Evolutionary conservation across 495 filamentous ascomycete species (phyloP).

Genomic region (Tetracladium setigerum): DNA sequence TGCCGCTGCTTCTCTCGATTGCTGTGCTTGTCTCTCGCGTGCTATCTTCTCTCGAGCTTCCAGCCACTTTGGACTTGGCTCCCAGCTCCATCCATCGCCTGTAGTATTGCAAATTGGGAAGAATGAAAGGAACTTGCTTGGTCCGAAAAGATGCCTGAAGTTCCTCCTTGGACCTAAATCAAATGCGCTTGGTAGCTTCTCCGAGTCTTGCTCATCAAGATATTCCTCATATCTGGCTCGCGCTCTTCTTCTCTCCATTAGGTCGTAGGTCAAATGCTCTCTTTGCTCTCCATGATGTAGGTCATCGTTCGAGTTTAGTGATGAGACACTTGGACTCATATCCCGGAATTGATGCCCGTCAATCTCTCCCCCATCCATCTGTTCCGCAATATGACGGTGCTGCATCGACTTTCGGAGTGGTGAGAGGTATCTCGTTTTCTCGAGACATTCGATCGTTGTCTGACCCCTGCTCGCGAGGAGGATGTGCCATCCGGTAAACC

Average conservation of each 20-base stretch:
- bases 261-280: slow-evolving; percentile 46
- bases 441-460: slow-evolving; percentile 92
- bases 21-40: slow-evolving; percentile 49
- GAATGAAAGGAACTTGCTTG: slow-evolving; percentile 58
- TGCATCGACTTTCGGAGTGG: slow-evolving; percentile 66
- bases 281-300: slow-evolving; percentile 3
- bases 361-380: slow-evolving; percentile 39
- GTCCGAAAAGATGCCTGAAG: slow-evolving; percentile 76
- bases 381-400: slow-evolving; percentile 40
- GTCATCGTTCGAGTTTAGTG: background rate
- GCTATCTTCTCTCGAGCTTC: slow-evolving; percentile 56
- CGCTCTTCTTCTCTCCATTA: slow-evolving; percentile 61
- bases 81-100: slow-evolving; percentile 95
- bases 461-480: slow-evolving; percentile 67
- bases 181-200: slow-evolving; percentile 86
- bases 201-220: slow-evolving; percentile 77
- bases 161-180: slow-evolving; percentile 78
- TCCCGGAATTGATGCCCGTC: slow-evolving; percentile 73
- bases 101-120: slow-evolving; percentile 78
- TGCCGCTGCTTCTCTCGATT: slow-evolving; percentile 45
- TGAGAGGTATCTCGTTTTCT: slow-evolving; percentile 87
- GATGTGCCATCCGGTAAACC: slow-evolving; percentile 92
- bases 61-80: slow-evolving; percentile 65
- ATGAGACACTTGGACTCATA: slow-evolving; percentile 28
- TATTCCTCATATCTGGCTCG: slow-evolving; percentile 78